phyloP scores from a whole-genome alignment of 2,329 filamentous ascomycete species.

The Aureobasidium lini region DNA sequence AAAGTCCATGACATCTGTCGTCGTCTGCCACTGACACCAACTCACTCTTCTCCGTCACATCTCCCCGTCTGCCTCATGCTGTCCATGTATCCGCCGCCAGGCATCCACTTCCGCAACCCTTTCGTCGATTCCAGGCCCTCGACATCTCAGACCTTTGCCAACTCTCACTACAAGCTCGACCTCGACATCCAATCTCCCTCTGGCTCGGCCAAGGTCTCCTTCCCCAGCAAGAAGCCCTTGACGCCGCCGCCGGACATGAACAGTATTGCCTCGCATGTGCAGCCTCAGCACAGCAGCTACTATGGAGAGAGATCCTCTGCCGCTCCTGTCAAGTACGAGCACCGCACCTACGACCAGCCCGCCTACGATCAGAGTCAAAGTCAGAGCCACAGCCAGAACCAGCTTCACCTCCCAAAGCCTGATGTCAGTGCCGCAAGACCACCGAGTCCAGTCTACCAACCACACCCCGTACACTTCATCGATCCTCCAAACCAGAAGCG shows the following conservation, averaged over 20 bases:
- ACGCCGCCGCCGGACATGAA: constrained; percentile 33
- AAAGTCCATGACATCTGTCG: neutral
- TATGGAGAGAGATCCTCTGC: constrained; percentile 18
- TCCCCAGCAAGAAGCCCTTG: constrained; percentile 20
- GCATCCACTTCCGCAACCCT: constrained; percentile 28
- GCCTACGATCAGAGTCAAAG: constrained; percentile 9
- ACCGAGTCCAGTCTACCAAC: constrained; percentile 11
- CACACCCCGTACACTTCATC: constrained; percentile 20
- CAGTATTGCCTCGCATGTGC: constrained; percentile 19
- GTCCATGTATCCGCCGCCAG: constrained; percentile 28
- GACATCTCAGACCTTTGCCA: constrained; percentile 13
- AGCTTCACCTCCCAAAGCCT: constrained; percentile 3
- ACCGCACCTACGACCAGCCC: constrained; percentile 16
- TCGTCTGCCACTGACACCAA: neutral
- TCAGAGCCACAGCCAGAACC: constrained; percentile 5
- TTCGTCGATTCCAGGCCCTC: constrained; percentile 24
- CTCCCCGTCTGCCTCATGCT: constrained; percentile 21
- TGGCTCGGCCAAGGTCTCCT: constrained; percentile 15
- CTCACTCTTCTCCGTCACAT: neutral
- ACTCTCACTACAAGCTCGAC: constrained; percentile 15
- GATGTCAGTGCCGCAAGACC: constrained; percentile 14
- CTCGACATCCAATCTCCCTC: constrained; percentile 18
- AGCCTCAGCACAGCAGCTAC: constrained; percentile 22
- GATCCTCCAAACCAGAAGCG: constrained; percentile 9
- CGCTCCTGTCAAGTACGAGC: constrained; percentile 18